Conservation (phyloP, 2,329 filamentous ascomycete genomes). For the Diplodia intermedia region DNA sequence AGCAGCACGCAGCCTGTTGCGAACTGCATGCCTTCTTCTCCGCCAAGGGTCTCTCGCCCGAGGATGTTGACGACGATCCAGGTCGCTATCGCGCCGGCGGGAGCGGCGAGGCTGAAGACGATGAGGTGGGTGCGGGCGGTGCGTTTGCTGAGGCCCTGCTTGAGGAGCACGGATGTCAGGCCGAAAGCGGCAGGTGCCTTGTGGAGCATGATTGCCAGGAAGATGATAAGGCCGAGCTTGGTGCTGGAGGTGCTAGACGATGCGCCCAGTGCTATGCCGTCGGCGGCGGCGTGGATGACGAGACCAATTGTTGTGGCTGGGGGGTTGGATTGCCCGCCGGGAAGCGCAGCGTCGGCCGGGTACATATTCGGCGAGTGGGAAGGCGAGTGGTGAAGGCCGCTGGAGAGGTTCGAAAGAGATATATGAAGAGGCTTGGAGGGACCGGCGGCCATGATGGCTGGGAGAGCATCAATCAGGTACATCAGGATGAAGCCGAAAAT, state of each 20-base stretch:
- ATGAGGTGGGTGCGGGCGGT: conserved; percentile 83
- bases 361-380: conserved; percentile 38
- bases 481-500: conserved; percentile 92
- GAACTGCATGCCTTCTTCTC: conserved; percentile 73
- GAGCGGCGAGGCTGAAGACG: conserved; percentile 90
- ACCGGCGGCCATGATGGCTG: conserved; percentile 51
- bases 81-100: conserved; percentile 81
- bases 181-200: conserved; percentile 97
- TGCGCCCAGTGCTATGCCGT: conserved; percentile 94
- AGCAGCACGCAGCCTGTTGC: conserved; percentile 91
- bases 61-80: conserved; percentile 80
- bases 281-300: conserved; percentile 94
- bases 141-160: conserved; percentile 88
- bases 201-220: conserved; percentile 95
- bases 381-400: conserved; percentile 53
- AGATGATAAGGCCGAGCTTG: conserved; percentile 83
- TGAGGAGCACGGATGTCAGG: conserved; percentile 85
- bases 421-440: conserved; percentile 80
- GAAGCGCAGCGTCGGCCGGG: conserved; percentile 41
- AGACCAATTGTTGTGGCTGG: conserved; percentile 77
- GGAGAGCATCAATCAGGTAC: conserved; percentile 81
- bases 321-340: conserved; percentile 44
- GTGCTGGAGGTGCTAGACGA: conserved; percentile 70
- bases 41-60: conserved; percentile 65
- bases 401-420: conserved; percentile 80